These are phyloP conservation scores for Takashimella koratensis DNA, from an alignment of 1,284 basidiomycete species.

Conservation along the genomic window DNA sequence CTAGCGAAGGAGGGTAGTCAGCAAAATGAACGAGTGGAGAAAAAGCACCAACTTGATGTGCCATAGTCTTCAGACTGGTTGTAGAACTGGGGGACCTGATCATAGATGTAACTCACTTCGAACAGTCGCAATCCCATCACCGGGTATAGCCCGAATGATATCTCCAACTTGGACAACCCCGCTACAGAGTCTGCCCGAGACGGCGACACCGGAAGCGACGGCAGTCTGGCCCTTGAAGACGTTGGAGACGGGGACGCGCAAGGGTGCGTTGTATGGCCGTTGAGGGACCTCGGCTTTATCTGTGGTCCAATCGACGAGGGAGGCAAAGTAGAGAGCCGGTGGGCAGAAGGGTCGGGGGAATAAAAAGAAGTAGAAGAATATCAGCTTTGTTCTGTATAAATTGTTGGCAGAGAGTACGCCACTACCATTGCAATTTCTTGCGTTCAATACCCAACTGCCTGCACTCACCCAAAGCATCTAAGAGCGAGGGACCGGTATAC, in stretches of 20 bases:
- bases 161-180: conserved; percentile 93
- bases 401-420: too few relatives aligned
- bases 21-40: neutral
- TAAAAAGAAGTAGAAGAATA: too few relatives aligned
- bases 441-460: too few relatives aligned
- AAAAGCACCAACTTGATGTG: too few relatives aligned
- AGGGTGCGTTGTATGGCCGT: conserved; percentile 69
- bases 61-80: too few relatives aligned
- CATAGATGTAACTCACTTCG: conserved; percentile 63
- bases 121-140: conserved; percentile 82
- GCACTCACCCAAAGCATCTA: conserved; percentile 73
- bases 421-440: too few relatives aligned
- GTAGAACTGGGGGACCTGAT: too few relatives aligned
- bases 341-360: too few relatives aligned
- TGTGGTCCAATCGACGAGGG: conserved; percentile 38
- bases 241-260: conserved; percentile 89
- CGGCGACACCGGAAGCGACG: conserved; percentile 64
- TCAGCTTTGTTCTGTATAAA: too few relatives aligned
- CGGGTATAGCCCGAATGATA: conserved; percentile 76
- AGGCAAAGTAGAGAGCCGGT: neutral
- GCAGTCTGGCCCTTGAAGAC: conserved; percentile 87
- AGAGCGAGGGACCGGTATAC: conserved; percentile 83
- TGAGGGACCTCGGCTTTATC: conserved; percentile 77
- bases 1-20: conserved; percentile 50
- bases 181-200: conserved; percentile 80